Base-by-base conservation (phyloP, 148 eudicot genomes). In the Limonium bicolor region DNA sequence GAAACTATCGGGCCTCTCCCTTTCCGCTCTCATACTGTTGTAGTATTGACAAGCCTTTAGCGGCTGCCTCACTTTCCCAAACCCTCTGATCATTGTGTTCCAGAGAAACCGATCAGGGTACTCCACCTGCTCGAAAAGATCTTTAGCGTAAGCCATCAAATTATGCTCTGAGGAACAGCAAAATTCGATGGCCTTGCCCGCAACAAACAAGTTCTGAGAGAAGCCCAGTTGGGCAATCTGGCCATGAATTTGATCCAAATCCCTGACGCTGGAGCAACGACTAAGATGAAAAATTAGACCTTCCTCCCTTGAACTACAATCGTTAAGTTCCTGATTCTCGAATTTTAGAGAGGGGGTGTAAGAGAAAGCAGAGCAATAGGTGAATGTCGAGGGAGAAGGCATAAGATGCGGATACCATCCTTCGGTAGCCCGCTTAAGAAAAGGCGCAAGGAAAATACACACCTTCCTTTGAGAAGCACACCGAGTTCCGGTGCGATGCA, bases 71-170 rank as follows among this genome's bases (percentile, higher is more conserved):
- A 33, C 48, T 48, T 54, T 64, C 39, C 43, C 63, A 34, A 64
- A 64, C 39, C 69, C 69, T 36, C 69, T 58, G 21, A 64, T 64
- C 59, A 64, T 52, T 1, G 63, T 46, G 22, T 64, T 64, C 69
- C 69, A 64, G 5, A 64, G 53, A 40, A 64, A 64, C 49, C 63
- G 63, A 58, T 64, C 69, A 46, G 69, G 69, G 33, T 39, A 51
- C 5, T 47, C 33, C 27, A 41, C 23, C 5, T 52, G 20, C 2
- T 32, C 50, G 7, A 64, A 64, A 11, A 53, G 42, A 7, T 45
- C 39, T 9, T 37, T 50, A 12, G 63, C 59, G 10, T 64, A 64
- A 18, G 37, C 59, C 69, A 64, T 64, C 1, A 32, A 58, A 46
- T 47, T 53, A 1, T 11, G 46, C 17, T 27, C 44, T 2, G 58